These are phyloP conservation scores for Trichoderma sp. DNA, from an alignment of 2,329 filamentous ascomycete genomes.

Conservation along the genomic window DNA sequence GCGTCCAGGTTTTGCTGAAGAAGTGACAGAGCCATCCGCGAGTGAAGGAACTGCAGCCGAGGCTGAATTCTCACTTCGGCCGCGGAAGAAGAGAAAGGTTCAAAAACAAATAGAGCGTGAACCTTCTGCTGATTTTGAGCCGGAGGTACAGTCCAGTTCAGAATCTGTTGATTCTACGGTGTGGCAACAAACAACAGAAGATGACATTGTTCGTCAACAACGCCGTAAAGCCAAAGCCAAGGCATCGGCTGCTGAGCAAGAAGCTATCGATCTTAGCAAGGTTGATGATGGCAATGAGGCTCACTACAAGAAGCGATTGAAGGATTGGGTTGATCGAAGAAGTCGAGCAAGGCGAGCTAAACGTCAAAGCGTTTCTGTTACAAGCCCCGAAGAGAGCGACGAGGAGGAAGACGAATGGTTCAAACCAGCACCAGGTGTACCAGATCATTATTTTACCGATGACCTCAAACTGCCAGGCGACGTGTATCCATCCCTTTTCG, in stretches of 20 bases:
- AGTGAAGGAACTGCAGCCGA: conserved; percentile 34
- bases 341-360: conserved; percentile 43
- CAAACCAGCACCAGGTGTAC: conserved; percentile 77
- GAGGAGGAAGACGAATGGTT: conserved; percentile 67
- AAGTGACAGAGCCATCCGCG: conserved; percentile 22
- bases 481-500: conserved; percentile 87
- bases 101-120: conserved; percentile 34
- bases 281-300: conserved; percentile 88
- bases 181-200: conserved; percentile 41
- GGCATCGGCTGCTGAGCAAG: conserved; percentile 35
- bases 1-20: conserved; percentile 65
- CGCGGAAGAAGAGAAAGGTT: conserved; percentile 54
- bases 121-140: conserved; percentile 50
- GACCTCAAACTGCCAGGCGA: conserved; percentile 84
- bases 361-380: conserved; percentile 37
- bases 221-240: conserved; percentile 45
- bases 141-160: conserved; percentile 32
- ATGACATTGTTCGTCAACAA: conserved; percentile 39
- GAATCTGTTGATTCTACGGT: conserved; percentile 36
- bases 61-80: conserved; percentile 57
- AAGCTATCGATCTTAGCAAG: conserved; percentile 49
- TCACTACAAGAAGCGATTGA: conserved; percentile 72
- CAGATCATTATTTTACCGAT: conserved; percentile 72
- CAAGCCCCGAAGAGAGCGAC: conserved; percentile 42
- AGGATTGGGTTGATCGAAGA: conserved; percentile 65